Evolutionary conservation across 192 early-diverging fungal species (phyloP).

Genomic region (Spizellomyces sp.): DNA sequence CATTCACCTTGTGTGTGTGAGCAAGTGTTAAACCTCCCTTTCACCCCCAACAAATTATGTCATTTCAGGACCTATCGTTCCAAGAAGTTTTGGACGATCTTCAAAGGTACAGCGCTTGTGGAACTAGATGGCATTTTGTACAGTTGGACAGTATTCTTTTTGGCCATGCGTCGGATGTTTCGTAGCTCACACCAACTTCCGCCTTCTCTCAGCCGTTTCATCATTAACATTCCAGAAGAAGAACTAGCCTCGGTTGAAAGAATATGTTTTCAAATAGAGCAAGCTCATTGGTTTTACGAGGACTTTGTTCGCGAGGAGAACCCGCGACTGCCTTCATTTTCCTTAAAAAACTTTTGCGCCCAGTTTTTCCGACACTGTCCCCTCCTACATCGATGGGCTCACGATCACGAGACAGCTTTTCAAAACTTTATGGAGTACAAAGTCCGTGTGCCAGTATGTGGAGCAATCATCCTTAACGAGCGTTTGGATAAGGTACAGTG

Average conservation of each 20-base stretch:
- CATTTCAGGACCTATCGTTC: conserved; percentile 58
- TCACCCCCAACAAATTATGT: conserved; percentile 12
- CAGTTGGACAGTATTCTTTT: background rate
- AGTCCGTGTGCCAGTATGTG: conserved; percentile 94
- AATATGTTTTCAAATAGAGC: conserved; percentile 98
- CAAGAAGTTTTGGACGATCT: conserved; percentile 87
- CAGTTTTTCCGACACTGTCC: conserved; percentile 89
- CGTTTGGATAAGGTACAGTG: conserved; percentile 66
- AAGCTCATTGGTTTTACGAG: conserved; percentile 99
- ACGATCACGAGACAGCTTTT: conserved; percentile 88
- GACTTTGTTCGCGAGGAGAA: conserved; percentile 93
- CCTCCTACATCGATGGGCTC: conserved; percentile 83
- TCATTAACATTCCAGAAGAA: conserved; percentile 96
- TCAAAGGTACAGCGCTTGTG: conserved; percentile 59
- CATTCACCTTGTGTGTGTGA: no score
- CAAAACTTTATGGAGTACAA: conserved; percentile 94
- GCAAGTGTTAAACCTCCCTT: no score
- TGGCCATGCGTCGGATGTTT: background rate
- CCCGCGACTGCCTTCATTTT: conserved; percentile 77
- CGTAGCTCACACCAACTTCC: background rate
- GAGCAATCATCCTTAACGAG: conserved; percentile 91
- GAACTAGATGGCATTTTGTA: background rate
- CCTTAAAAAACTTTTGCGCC: conserved; percentile 68
- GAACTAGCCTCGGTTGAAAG: conserved; percentile 93
- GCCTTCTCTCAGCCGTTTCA: conserved; percentile 72